These are phyloP conservation scores for Diaporthe sp. DNA, from an alignment of 2,329 filamentous ascomycete species.

Conservation along the genomic window DNA sequence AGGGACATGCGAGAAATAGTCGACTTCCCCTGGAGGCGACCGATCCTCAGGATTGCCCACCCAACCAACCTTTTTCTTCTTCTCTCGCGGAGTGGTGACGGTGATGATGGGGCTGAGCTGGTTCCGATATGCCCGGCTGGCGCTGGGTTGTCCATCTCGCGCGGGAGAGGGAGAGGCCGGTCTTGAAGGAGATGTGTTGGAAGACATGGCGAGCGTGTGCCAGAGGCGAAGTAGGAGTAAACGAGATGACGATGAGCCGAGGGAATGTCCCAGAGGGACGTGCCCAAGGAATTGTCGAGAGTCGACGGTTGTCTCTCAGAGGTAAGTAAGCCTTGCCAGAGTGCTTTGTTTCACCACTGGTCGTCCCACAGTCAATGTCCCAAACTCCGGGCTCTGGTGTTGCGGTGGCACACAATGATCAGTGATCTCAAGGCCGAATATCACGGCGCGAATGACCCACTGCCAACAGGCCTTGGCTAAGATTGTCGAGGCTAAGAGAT, in stretches of 20 bases:
- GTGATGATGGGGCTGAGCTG: conserved; percentile 29
- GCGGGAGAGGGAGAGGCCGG: conserved; percentile 22
- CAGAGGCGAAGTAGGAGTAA: conserved; percentile 15
- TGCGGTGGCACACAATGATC: background rate
- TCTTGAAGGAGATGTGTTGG: conserved; percentile 24
- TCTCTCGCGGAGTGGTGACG: conserved; percentile 31
- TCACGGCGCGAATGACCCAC: background rate
- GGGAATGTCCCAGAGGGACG: conserved; percentile 23
- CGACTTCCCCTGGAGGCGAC: conserved; percentile 29
- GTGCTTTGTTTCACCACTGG: background rate
- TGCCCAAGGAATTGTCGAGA: conserved; percentile 10
- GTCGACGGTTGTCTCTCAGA: background rate
- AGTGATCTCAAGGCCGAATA: background rate
- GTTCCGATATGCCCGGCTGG: background rate
- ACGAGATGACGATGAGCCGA: conserved; percentile 27
- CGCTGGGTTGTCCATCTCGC: conserved; percentile 13
- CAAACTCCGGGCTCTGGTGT: background rate
- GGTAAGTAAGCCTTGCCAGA: background rate
- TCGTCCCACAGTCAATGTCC: conserved; percentile 6
- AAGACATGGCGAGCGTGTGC: conserved; percentile 21
- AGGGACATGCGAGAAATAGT: conserved; percentile 34
- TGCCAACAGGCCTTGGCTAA: background rate
- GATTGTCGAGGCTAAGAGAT: conserved; percentile 19
- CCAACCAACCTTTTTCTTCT: conserved; percentile 43
- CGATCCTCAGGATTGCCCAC: conserved; percentile 35